Conservation (phyloP, 2,329 filamentous ascomycete species). For the Colletotrichum horii region DNA sequence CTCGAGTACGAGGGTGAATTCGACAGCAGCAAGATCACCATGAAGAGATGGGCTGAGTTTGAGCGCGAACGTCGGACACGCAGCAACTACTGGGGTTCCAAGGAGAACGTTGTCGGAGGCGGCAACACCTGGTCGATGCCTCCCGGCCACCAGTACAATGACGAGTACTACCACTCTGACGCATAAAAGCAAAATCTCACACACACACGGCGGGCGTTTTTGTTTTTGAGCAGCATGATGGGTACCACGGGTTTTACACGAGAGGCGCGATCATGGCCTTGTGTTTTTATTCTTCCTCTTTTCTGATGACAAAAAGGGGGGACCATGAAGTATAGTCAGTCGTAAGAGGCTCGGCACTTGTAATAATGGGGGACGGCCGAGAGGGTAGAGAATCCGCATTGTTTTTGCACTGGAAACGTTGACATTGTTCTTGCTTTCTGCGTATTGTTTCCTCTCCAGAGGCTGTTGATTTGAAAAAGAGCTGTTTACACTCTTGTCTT, state of each 20-base stretch:
- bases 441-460: background rate
- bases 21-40: slow-evolving; percentile 97
- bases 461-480: background rate
- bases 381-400: background rate
- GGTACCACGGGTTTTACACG: slow-evolving; percentile 12
- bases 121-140: slow-evolving; percentile 48
- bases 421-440: background rate
- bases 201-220: slow-evolving; percentile 11
- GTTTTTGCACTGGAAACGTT: background rate
- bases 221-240: slow-evolving; percentile 13
- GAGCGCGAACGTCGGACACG: slow-evolving; percentile 68
- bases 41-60: slow-evolving; percentile 99
- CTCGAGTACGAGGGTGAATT: slow-evolving; percentile 94
- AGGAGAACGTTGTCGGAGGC: slow-evolving; percentile 54
- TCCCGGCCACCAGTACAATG: slow-evolving; percentile 52
- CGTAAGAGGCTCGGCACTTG: slow-evolving; percentile 2
- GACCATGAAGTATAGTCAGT: background rate
- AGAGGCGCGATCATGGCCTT: slow-evolving; percentile 13
- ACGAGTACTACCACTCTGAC: slow-evolving; percentile 60
- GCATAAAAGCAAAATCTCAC: slow-evolving; percentile 36
- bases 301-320: background rate
- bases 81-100: slow-evolving; percentile 57
- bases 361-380: slow-evolving; percentile 10
- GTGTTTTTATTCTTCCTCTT: background rate
- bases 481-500: background rate